Conservation (phyloP, 495 filamentous ascomycete species). For the Lophiotrema nucula region DNA sequence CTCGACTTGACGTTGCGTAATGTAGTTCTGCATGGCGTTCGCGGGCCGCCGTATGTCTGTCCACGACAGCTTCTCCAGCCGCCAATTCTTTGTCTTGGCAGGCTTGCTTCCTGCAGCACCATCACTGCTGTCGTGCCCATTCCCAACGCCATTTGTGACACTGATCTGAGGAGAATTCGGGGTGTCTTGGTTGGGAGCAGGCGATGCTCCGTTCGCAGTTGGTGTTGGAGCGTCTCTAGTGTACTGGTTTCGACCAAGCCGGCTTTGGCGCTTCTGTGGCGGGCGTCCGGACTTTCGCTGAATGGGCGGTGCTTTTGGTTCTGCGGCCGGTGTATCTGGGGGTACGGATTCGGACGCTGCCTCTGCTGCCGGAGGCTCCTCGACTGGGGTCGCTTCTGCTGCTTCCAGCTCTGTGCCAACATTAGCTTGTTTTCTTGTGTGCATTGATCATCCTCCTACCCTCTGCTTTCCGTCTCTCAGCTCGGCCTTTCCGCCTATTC, state of each 20-base stretch:
- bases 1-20: slow-evolving; percentile 86
- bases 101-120: slow-evolving; percentile 24
- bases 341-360: slow-evolving; percentile 28
- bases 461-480: slow-evolving; percentile 70
- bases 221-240: slow-evolving; percentile 67
- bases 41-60: slow-evolving; percentile 88
- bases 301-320: slow-evolving; percentile 33
- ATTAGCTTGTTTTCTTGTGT: not conserved
- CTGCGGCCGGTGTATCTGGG: slow-evolving; percentile 16
- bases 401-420: slow-evolving; percentile 10
- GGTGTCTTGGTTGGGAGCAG: slow-evolving; percentile 53
- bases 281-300: slow-evolving; percentile 69
- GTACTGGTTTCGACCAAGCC: slow-evolving; percentile 83
- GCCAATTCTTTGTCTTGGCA: slow-evolving; percentile 46
- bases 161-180: slow-evolving; percentile 30
- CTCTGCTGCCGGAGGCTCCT: slow-evolving; percentile 20
- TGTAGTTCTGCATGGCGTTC: slow-evolving; percentile 81
- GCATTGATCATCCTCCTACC: slow-evolving; percentile 52
- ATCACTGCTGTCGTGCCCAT: slow-evolving; percentile 38
- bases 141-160: slow-evolving; percentile 23
- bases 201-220: slow-evolving; percentile 27
- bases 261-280: slow-evolving; percentile 59
- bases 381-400: slow-evolving; percentile 27
- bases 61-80: slow-evolving; percentile 73
- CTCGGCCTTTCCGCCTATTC: slow-evolving; percentile 70